Conservation (phyloP, 2,329 filamentous ascomycete genomes). For the Pyrenophora tritici-repentis region DNA sequence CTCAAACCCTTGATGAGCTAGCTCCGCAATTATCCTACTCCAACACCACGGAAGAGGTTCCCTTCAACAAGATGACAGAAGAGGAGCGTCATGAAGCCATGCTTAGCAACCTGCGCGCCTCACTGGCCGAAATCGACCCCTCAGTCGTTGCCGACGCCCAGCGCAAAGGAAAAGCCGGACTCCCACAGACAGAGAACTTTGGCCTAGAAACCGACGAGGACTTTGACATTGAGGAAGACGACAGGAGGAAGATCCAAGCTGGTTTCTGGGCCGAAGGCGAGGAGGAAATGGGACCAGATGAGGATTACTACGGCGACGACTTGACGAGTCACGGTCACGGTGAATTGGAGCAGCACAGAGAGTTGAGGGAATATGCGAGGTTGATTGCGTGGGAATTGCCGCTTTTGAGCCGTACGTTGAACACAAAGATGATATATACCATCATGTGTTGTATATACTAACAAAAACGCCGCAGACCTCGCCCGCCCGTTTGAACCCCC, state of each 20-base stretch:
- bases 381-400: slow-evolving; percentile 96
- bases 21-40: slow-evolving; percentile 3
- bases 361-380: slow-evolving; percentile 85
- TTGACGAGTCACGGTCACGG: slow-evolving; percentile 81
- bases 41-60: background rate
- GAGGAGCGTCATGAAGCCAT: slow-evolving; percentile 24
- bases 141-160: slow-evolving; percentile 26
- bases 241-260: slow-evolving; percentile 13
- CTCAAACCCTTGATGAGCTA: slow-evolving; percentile 13
- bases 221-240: slow-evolving; percentile 27
- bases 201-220: slow-evolving; percentile 34
- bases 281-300: slow-evolving; percentile 60
- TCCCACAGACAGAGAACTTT: slow-evolving; percentile 18
- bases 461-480: slow-evolving; percentile 63
- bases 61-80: slow-evolving; percentile 9
- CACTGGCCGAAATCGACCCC: slow-evolving; percentile 34
- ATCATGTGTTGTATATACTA: background rate
- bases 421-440: too few relatives aligned
- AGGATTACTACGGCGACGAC: slow-evolving; percentile 77
- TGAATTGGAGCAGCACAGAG: slow-evolving; percentile 85
- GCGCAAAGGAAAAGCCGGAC: slow-evolving; percentile 31
- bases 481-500: slow-evolving; percentile 81
- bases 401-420: slow-evolving; percentile 75
- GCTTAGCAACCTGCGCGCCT: slow-evolving; percentile 27
- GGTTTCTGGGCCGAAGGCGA: slow-evolving; percentile 49